Percentiles rank a stretch among this genome's conserved stretches.
Conservation (phyloP, 164 flowering plant species). For the Amborella trichopoda region DNA sequence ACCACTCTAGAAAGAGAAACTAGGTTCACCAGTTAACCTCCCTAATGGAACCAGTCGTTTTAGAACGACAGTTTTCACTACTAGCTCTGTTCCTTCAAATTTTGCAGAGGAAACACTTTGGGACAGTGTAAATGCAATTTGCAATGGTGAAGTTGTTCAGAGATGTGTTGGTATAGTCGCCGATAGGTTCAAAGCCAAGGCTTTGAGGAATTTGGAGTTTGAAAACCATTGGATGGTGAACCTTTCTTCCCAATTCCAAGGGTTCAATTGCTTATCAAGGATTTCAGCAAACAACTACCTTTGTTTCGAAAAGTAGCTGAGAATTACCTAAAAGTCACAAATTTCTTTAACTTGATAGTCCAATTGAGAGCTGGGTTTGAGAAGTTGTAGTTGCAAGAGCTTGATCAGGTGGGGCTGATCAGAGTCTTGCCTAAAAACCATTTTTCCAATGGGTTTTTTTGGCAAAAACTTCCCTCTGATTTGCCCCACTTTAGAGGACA, state of each 20-base stretch:
- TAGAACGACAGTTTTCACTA: conserved; percentile 55
- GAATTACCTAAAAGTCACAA: conserved; percentile 52
- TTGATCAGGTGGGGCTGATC: no score
- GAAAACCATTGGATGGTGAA: conserved; percentile 92
- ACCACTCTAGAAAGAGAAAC: conserved; percentile 26
- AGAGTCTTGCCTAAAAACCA: no score
- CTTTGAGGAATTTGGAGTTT: conserved; percentile 66
- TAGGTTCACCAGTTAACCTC: conserved; percentile 70
- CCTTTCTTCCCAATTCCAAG: conserved; percentile 73
- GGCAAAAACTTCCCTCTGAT: no score
- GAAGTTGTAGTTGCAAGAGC: no score
- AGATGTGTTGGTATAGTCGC: conserved; percentile 82
- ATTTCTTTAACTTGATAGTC: conserved; percentile 55
- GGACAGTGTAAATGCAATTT: conserved; percentile 52
- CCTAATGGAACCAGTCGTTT: conserved; percentile 91
- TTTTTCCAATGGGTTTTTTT: no score
- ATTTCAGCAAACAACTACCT: conserved; percentile 58
- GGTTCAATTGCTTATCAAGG: conserved; percentile 61
- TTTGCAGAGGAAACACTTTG: conserved; percentile 82
- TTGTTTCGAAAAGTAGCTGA: conserved; percentile 39
- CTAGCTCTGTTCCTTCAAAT: conserved; percentile 45
- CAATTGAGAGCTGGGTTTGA: no score
- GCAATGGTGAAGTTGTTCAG: conserved; percentile 34
- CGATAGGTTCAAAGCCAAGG: conserved; percentile 63
- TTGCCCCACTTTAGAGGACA: no score